Conservation (phyloP, 2,329 filamentous ascomycete genomes). For the Fusarium torulosum region DNA sequence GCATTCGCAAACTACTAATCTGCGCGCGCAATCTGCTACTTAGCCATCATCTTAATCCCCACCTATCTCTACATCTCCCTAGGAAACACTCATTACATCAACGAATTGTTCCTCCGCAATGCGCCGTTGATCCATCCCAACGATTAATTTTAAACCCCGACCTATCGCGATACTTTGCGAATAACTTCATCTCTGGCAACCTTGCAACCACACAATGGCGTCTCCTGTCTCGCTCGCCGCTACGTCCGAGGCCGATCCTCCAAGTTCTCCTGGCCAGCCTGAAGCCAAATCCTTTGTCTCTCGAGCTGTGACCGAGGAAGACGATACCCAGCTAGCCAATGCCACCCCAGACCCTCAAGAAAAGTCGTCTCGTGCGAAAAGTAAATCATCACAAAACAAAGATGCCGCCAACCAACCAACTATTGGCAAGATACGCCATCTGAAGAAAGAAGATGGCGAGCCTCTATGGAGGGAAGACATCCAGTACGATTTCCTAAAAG, state of each 20-base stretch:
- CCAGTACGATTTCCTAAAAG: slow-evolving; percentile 85
- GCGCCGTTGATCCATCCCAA: slow-evolving; percentile 37
- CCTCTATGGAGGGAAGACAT: slow-evolving; percentile 90
- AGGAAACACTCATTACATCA: slow-evolving; percentile 20
- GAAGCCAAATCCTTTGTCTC: slow-evolving; percentile 63
- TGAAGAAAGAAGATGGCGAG: slow-evolving; percentile 91
- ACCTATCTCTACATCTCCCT: slow-evolving; percentile 30
- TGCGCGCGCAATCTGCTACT: slow-evolving; percentile 27
- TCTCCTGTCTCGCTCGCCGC: slow-evolving; percentile 57
- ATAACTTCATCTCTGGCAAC: slow-evolving; percentile 25
- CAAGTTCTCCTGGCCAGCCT: slow-evolving; percentile 59
- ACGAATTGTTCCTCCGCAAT: slow-evolving; percentile 34
- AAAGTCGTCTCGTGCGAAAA: slow-evolving; percentile 55
- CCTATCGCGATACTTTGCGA: slow-evolving; percentile 2
- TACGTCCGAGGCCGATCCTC: slow-evolving; percentile 61
- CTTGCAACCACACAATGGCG: slow-evolving; percentile 50
- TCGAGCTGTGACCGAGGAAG: slow-evolving; percentile 61
- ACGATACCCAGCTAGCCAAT: slow-evolving; percentile 59
- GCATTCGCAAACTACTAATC: slow-evolving; percentile 29
- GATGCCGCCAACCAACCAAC: slow-evolving; percentile 54
- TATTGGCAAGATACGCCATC: slow-evolving; percentile 80
- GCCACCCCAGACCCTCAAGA: slow-evolving; percentile 59
- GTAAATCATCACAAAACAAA: slow-evolving; percentile 52
- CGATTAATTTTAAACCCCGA: slow-evolving; percentile 18
- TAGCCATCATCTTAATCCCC: slow-evolving; percentile 26